Evolutionary conservation across 2,329 filamentous ascomycete genomes (phyloP), one percentile per base, ranked within the genome.

Genomic region (Fusarium chuoi): DNA sequence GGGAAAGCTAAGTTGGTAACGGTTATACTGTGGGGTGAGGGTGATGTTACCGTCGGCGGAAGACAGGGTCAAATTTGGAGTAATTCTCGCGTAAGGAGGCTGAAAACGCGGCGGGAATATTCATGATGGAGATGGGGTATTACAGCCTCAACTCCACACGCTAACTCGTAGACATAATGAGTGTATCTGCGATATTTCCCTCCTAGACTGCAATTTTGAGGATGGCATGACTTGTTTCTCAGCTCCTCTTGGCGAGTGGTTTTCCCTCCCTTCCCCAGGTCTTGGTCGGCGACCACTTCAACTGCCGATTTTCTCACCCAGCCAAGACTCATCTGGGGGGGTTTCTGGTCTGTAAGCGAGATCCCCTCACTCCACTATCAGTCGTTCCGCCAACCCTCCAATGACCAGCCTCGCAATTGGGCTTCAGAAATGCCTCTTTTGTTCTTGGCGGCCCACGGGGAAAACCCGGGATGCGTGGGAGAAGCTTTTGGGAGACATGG

Each of bases 371-470:
- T 38, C 35, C 51, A 28, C 51, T 0, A 17, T 10, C 30, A 41
- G 24, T 41, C 24, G 51, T 55, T 41, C 36, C 35, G 46, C 28
- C 33, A 52, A 17, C n/a, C 28, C 22, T 39, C 38, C 52, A 41
- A 52, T 17, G n/a, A n/a, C 24, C 45, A 14, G n/a, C 13, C 13
- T 42, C 17, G 22, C 7, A 24, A 46, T 38, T 65, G 41, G 51
- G 44, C 26, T 59, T 60, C 41, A 54, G 44, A 60, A 67, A 67
- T 67, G 38, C 44, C 64, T 67, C 62, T 51, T 56, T 55, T 58
- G 11, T 22, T 22, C 48, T 64, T 62, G 57, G 62, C 56, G 22
- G 24, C 35, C 26, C 7, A 33, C n/a, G 41, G 41, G 60, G 28
- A 24, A 18, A 42, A 13, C 39, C 59, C 42, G 54, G 49, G 55